Conservation (phyloP, 2,329 filamentous ascomycete genomes). For the Colletotrichum sp. region DNA sequence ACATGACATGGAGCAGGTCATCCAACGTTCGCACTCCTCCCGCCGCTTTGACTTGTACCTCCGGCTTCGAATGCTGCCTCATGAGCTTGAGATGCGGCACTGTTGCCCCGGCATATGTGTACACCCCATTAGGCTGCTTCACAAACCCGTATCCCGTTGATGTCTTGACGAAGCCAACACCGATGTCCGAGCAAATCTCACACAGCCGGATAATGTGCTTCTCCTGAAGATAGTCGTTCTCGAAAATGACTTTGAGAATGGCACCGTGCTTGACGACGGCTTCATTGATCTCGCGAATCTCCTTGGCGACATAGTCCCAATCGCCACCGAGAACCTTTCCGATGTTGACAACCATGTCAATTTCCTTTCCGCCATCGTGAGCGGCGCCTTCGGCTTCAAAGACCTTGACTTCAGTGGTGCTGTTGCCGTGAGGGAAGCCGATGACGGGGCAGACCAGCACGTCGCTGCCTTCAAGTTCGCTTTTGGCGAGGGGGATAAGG, state of each 20-base stretch:
- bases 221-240: constrained; percentile 61
- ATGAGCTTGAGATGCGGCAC: constrained; percentile 58
- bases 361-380: constrained; percentile 53
- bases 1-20: constrained; percentile 59
- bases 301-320: constrained; percentile 60
- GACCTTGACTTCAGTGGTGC: constrained; percentile 58
- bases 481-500: constrained; percentile 50
- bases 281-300: constrained; percentile 56
- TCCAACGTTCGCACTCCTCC: constrained; percentile 63
- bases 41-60: constrained; percentile 62
- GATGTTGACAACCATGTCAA: constrained; percentile 68
- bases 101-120: constrained; percentile 60
- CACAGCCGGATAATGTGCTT: constrained; percentile 58
- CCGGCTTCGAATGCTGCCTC: constrained; percentile 45
- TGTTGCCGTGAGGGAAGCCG: constrained; percentile 66
- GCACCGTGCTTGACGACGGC: constrained; percentile 48
- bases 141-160: constrained; percentile 67
- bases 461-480: constrained; percentile 49
- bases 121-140: constrained; percentile 55
- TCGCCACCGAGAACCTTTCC: constrained; percentile 62
- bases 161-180: constrained; percentile 65
- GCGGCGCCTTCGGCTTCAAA: constrained; percentile 55
- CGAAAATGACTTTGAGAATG: constrained; percentile 66
- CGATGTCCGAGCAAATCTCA: constrained; percentile 54
- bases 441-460: constrained; percentile 63